Conservation (phyloP, 75 land plant species). For the Cupressus sempervirens region DNA sequence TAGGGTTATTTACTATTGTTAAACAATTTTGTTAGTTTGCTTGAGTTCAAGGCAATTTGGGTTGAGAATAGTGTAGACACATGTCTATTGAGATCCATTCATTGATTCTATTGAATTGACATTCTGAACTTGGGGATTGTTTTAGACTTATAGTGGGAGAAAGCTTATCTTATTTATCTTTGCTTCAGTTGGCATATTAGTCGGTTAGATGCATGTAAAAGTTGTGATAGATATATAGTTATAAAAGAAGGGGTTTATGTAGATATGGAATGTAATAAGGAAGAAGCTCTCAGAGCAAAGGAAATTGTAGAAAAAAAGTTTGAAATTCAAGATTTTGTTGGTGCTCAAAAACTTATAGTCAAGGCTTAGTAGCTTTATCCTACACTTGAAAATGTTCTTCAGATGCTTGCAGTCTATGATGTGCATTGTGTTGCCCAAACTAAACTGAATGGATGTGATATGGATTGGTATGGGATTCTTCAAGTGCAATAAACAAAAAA, state of each 20-base stretch:
- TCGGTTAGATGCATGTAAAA: background rate
- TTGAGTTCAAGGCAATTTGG: background rate
- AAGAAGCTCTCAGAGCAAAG: conserved; percentile 71
- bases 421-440: conserved; percentile 68
- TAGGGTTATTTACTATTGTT: background rate
- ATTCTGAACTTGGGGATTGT: background rate
- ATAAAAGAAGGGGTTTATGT: background rate
- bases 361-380: conserved; percentile 65
- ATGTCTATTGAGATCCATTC: background rate
- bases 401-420: conserved; percentile 63
- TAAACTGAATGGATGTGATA: conserved; percentile 40
- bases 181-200: background rate
- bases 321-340: conserved; percentile 29
- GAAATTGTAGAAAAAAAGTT: conserved; percentile 70
- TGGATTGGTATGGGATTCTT: conserved; percentile 88
- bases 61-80: background rate
- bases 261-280: conserved; percentile 78
- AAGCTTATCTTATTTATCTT: background rate
- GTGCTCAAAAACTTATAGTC: conserved; percentile 53
- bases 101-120: background rate
- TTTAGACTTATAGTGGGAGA: background rate
- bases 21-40: background rate
- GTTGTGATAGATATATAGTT: background rate
- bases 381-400: conserved; percentile 52
- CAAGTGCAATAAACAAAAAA: conserved; percentile 63